These are phyloP conservation scores for Chimonanthus praecox DNA, from an alignment of 164 flowering plant species.

Conservation along the genomic window DNA sequence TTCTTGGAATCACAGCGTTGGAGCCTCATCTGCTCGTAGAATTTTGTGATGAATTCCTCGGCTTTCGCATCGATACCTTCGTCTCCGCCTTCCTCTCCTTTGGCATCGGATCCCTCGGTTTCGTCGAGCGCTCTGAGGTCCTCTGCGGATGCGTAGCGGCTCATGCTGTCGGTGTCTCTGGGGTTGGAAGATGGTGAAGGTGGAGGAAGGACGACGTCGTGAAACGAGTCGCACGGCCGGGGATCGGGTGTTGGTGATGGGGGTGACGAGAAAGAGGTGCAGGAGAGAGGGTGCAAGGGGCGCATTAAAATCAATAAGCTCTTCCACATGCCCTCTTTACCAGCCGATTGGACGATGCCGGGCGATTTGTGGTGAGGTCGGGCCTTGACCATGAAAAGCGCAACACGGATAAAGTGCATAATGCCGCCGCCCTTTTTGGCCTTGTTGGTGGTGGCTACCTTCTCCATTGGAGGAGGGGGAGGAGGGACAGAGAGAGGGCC, in stretches of 20 bases:
- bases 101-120: constrained; percentile 12
- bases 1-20: constrained; percentile 25
- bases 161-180: background rate
- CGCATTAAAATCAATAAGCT: constrained; percentile 46
- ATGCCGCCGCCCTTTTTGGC: background rate
- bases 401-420: background rate
- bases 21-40: constrained; percentile 61
- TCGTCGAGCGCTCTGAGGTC: constrained; percentile 35
- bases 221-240: background rate
- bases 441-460: background rate
- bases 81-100: constrained; percentile 32
- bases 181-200: constrained; percentile 4
- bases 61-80: constrained; percentile 63
- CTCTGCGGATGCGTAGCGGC: constrained; percentile 46
- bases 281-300: constrained; percentile 35
- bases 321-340: constrained; percentile 26
- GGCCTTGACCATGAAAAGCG: constrained; percentile 2
- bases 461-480: background rate
- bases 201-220: constrained; percentile 19
- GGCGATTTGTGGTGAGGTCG: background rate
- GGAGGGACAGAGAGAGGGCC: background rate
- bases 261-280: constrained; percentile 3
- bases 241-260: background rate
- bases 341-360: background rate
- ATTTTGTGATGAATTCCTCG: constrained; percentile 64